These are phyloP conservation scores for Aspergillus asperescens DNA, from an alignment of 495 filamentous ascomycete species.

Conservation along the genomic window DNA sequence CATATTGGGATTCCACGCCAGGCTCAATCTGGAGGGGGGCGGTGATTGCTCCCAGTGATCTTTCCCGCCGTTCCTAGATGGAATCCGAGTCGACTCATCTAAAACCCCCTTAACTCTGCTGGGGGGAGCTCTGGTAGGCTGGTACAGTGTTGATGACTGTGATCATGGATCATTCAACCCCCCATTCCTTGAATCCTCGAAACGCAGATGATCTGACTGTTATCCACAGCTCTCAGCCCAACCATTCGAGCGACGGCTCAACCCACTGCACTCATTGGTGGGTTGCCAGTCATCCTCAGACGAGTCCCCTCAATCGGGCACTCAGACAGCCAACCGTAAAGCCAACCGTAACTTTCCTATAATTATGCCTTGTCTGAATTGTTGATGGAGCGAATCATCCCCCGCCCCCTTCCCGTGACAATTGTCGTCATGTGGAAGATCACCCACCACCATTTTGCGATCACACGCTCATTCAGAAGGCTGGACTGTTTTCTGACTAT, in stretches of 20 bases:
- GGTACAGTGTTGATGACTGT: too few species aligned
- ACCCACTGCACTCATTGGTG: slow-evolving; percentile 15
- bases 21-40: too few species aligned
- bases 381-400: slow-evolving; percentile 6
- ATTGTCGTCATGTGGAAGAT: slow-evolving; percentile 23
- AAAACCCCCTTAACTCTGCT: too few species aligned
- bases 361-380: slow-evolving; percentile 9
- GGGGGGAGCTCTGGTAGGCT: too few species aligned
- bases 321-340: slow-evolving; percentile 7
- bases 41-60: too few species aligned
- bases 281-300: slow-evolving; percentile 4
- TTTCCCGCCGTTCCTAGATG: too few species aligned
- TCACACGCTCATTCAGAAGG: slow-evolving; percentile 7
- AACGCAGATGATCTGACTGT: slow-evolving; percentile 15
- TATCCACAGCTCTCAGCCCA: slow-evolving; percentile 17
- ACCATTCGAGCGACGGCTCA: slow-evolving; percentile 3
- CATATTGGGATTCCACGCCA: too few species aligned
- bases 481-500: background rate
- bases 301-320: slow-evolving; percentile 6
- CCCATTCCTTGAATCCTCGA: too few species aligned
- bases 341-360: slow-evolving; percentile 3
- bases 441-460: slow-evolving; percentile 4
- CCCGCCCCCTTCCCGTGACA: slow-evolving; percentile 15
- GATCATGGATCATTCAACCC: too few species aligned
- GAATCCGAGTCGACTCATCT: too few species aligned